Conservation (phyloP, 2,329 filamentous ascomycete genomes). For the Apiospora malaysiana region DNA sequence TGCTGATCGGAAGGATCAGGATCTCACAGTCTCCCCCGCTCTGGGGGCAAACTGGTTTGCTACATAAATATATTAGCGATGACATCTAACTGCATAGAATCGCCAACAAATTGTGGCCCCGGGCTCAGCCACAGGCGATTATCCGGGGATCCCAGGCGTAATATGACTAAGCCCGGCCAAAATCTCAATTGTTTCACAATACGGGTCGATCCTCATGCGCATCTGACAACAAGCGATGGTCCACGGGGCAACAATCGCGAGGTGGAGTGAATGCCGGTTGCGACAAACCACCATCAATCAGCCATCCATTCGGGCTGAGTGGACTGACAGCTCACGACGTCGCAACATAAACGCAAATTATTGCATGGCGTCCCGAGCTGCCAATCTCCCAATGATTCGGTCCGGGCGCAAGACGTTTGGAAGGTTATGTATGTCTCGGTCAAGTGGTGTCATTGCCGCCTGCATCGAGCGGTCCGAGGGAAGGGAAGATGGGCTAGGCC, state of each 20-base stretch:
- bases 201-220: background rate
- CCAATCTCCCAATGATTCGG: background rate
- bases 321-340: background rate
- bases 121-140: background rate
- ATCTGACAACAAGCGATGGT: background rate
- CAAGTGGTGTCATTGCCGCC: background rate
- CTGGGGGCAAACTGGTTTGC: conserved; percentile 8
- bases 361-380: background rate
- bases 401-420: background rate
- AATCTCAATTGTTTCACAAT: conserved; percentile 12
- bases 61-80: background rate
- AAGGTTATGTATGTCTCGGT: background rate
- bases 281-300: background rate
- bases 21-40: background rate
- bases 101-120: background rate
- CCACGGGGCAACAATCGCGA: background rate
- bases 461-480: no score
- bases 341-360: background rate
- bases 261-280: background rate
- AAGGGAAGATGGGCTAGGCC: no score
- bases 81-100: background rate
- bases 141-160: background rate
- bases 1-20: background rate
- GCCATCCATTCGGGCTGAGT: no score
- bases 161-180: background rate